These are phyloP conservation scores for Chaetoceros tenuissimus DNA, from an alignment of 108 stramenopile species.

Conservation along the genomic window DNA sequence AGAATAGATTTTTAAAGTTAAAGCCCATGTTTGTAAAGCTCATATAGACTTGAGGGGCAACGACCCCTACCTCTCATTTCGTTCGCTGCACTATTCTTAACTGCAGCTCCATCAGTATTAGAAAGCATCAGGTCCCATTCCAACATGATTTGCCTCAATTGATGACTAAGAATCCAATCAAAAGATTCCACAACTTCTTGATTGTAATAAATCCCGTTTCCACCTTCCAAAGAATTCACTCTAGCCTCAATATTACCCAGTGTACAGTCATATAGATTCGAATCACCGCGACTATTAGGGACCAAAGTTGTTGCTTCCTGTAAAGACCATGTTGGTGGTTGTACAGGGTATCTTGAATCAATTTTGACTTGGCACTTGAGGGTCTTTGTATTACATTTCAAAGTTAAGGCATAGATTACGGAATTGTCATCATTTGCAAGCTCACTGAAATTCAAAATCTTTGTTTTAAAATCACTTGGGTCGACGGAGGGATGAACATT, in stretches of 20 bases:
- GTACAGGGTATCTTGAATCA: constrained; percentile 44
- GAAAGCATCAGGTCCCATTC: too few species aligned
- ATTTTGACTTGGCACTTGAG: constrained; percentile 39
- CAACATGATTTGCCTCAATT: constrained; percentile 34
- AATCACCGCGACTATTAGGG: constrained; percentile 9
- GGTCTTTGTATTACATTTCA: constrained; percentile 29
- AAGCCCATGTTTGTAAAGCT: too few species aligned
- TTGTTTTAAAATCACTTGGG: constrained; percentile 5
- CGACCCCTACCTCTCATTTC: too few species aligned
- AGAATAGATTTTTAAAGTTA: too few species aligned
- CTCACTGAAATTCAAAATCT: constrained; percentile 17
- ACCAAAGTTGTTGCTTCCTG: constrained; percentile 19
- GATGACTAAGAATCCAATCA: constrained; percentile 68
- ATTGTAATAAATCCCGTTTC: constrained; percentile 39
- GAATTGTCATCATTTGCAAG: constrained; percentile 22
- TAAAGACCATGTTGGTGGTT: constrained; percentile 46
- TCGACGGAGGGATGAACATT: constrained; percentile 29
- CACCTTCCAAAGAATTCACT: constrained; percentile 36
- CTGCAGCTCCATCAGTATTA: too few species aligned
- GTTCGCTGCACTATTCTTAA: too few species aligned
- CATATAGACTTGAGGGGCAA: too few species aligned
- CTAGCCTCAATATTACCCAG: constrained; percentile 34
- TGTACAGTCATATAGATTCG: constrained; percentile 11
- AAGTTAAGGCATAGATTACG: constrained; percentile 22
- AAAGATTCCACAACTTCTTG: constrained; percentile 34